Percentiles rank a stretch among this genome's conserved stretches.
These are phyloP conservation scores for Macrophomina tecta DNA, from an alignment of 2,329 filamentous ascomycete genomes.

Conservation along the genomic window DNA sequence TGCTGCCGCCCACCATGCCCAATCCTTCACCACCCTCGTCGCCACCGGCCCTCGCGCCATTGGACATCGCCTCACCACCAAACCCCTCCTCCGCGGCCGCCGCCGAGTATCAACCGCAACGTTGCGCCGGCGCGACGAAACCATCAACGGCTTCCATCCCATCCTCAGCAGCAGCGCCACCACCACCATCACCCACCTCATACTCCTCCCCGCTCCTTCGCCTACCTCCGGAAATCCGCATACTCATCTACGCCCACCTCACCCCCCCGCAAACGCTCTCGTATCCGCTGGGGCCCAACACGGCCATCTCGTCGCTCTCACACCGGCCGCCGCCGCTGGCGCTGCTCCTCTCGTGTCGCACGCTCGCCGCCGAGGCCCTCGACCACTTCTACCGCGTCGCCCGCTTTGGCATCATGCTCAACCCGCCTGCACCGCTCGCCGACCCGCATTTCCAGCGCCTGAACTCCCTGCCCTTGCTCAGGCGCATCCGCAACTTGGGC, in stretches of 20 bases:
- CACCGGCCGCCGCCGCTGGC: constrained; percentile 14
- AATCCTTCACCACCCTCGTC: neutral
- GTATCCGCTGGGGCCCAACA: constrained; percentile 21
- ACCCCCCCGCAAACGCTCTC: neutral
- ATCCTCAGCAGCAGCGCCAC: too few relatives aligned
- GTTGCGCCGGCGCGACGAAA: too few relatives aligned
- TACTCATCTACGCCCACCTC: constrained; percentile 16
- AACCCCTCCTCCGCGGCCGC: neutral
- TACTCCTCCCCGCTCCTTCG: constrained; percentile 1
- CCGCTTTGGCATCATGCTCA: constrained; percentile 18
- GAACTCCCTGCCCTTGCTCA: constrained; percentile 3
- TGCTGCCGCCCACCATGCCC: too few relatives aligned
- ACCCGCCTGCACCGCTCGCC: constrained; percentile 19
- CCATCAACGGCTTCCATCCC: too few relatives aligned
- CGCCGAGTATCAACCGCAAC: too few relatives aligned
- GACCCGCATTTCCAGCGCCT: constrained; percentile 26
- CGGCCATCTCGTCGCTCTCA: constrained; percentile 11
- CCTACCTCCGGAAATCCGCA: constrained; percentile 12
- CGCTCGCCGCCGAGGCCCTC: constrained; percentile 8
- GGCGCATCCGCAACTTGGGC: constrained; percentile 6
- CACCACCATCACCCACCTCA: too few relatives aligned
- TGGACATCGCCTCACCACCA: neutral
- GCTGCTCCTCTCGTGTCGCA: constrained; percentile 10
- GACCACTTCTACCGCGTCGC: constrained; percentile 22
- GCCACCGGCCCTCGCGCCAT: neutral